A percentile compares a stretch with the other conserved stretches of the same genome.
Evolutionary conservation across 805 yeast genomes (phyloP).

Genomic region (Sungouiozyma intestinalis): DNA sequence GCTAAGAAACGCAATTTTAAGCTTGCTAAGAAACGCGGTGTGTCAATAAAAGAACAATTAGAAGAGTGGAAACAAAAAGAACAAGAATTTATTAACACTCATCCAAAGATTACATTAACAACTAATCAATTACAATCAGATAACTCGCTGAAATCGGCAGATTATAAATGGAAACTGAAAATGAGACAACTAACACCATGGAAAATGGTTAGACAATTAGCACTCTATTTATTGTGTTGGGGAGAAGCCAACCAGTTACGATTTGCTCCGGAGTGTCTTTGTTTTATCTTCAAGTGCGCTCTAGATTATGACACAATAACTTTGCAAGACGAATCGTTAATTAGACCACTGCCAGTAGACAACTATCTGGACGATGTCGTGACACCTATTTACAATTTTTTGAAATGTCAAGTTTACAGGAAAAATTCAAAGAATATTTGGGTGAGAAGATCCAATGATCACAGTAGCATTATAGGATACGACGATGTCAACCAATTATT

Average conservation of each 20-base stretch:
- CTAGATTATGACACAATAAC: conserved; percentile 54
- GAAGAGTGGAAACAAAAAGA: conserved; percentile 37
- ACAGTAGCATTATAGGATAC: conserved; percentile 64
- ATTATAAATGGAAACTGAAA: conserved; percentile 63
- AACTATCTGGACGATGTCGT: conserved; percentile 57
- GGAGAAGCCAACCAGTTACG: conserved; percentile 83
- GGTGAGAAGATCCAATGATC: conserved; percentile 61
- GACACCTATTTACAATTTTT: conserved; percentile 61
- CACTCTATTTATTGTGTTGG: conserved; percentile 70
- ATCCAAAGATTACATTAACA: conserved; percentile 48
- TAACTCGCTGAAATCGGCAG: conserved; percentile 61
- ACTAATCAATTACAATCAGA: conserved; percentile 61
- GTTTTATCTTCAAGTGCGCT: conserved; percentile 77
- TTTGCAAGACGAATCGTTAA: conserved; percentile 9
- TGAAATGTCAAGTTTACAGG: conserved; percentile 57
- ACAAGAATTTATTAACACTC: conserved; percentile 37
- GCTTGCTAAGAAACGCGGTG: conserved; percentile 33
- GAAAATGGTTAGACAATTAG: conserved; percentile 59
- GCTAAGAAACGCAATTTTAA: conserved; percentile 34
- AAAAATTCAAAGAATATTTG: conserved; percentile 39
- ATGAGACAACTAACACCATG: conserved; percentile 45
- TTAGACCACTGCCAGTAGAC: conserved; percentile 33
- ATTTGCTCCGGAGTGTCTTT: conserved; percentile 82
- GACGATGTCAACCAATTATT: conserved; percentile 85
- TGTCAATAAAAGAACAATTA: conserved; percentile 26